Evolutionary conservation across 148 eudicot species (phyloP).

Genomic region (Nyssa sinensis): DNA sequence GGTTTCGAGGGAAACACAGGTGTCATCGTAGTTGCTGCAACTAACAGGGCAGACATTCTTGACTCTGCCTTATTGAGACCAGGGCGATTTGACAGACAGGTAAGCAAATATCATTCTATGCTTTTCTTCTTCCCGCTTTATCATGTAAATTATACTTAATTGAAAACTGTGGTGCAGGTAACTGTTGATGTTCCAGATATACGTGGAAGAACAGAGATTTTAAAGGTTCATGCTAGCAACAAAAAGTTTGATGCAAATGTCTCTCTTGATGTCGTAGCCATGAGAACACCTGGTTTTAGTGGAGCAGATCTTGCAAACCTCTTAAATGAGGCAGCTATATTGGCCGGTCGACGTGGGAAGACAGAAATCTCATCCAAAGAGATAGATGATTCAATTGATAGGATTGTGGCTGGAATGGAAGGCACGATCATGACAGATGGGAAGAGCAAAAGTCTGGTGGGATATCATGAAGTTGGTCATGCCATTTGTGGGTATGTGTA

Average conservation of each 20-base stretch:
- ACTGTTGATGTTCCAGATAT: conserved; percentile 93
- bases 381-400: conserved; percentile 94
- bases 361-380: conserved; percentile 90
- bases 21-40: conserved; percentile 92
- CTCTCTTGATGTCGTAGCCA: conserved; percentile 92
- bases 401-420: conserved; percentile 99
- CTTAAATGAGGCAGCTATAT: conserved; percentile 93
- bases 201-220: conserved; percentile 90
- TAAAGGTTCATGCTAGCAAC: conserved; percentile 91
- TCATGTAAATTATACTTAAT: conserved; percentile 8
- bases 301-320: conserved; percentile 99
- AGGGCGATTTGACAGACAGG: conserved; percentile 98
- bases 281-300: conserved; percentile 99
- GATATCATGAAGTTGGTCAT: conserved; percentile 99
- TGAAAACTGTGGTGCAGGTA: conserved; percentile 53
- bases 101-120: conserved; percentile 12
- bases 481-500: conserved; percentile 93
- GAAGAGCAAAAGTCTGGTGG: conserved; percentile 98
- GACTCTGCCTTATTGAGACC: conserved; percentile 97
- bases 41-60: conserved; percentile 96
- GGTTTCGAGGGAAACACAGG: conserved; percentile 99
- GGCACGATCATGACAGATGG: conserved; percentile 98
- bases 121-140: not conserved
- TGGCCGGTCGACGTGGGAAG: conserved; percentile 95
- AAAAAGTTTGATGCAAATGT: conserved; percentile 88